Base-by-base conservation (phyloP, 495 filamentous ascomycete species). In the Darksidea phi region DNA sequence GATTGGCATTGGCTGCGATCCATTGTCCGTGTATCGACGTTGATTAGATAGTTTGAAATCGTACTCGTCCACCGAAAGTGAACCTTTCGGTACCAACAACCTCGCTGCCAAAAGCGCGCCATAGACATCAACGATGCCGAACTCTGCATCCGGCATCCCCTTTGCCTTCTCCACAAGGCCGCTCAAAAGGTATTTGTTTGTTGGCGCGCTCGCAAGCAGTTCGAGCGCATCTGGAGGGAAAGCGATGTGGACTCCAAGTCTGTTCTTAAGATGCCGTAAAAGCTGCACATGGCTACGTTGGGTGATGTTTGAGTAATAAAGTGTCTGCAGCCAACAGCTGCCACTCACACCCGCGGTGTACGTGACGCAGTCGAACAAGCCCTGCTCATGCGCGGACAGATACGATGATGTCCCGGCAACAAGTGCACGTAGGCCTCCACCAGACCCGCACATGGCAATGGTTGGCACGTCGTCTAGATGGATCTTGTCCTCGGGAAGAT, bases 301-400 rank as follows among this genome's bases (percentile, higher is more conserved):
- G 0, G 85, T 78, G n/a, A 98, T 77, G 1, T 88, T 88, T n/a
- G 92, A 95, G 65, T 91, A 85, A 70, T 88, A 97, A 8, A 98
- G 78, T 1, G 89, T 80, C 72, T 97, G 92, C 28, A 97, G 76
- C 94, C 94, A 98, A 71, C 94, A 97, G 64, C 89, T 94, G 3
- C 94, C 94, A 68, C 88, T 93, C 15, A 98, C 94, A 7, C 94
- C 94, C 23, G 94, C 90, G 0, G 90, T 92, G 68, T 98, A 98
- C 0, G 91, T 98, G 0, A 88, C 82, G 71, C 92, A 96, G 70
- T 96, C 90, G 71, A 94, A 95, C 0, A 98, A 77, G 0, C 94
- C 94, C 48, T 86, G 85, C 72, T 96, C 89, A 24, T 88, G 80
- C 4, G 90, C 80, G 28, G 89, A 88, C 13, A 92, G 75, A 54